These are phyloP conservation scores for Irpex lacteus DNA, from an alignment of 1,284 basidiomycete genomes.

Conservation along the genomic window DNA sequence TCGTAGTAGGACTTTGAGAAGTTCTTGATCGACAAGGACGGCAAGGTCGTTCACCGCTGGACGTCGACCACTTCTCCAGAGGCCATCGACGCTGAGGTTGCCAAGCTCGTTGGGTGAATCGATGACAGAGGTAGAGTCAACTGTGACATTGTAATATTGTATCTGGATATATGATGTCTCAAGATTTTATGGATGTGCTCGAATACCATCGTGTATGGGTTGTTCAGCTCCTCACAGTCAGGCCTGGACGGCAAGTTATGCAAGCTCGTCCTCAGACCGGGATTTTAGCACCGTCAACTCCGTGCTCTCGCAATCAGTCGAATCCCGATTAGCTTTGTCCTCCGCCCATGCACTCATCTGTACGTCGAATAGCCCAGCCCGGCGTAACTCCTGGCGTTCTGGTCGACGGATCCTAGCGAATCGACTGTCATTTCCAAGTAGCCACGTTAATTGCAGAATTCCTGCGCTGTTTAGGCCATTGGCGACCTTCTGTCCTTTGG, in stretches of 20 bases:
- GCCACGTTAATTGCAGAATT: slow-evolving; percentile 1
- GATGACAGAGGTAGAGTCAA: neutral
- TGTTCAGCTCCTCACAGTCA: too few relatives aligned
- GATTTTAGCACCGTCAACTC: too few relatives aligned
- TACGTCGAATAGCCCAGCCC: neutral
- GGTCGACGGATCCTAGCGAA: neutral
- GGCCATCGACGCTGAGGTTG: slow-evolving; percentile 62
- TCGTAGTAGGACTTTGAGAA: slow-evolving; percentile 80
- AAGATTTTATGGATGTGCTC: neutral
- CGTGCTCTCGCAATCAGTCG: too few relatives aligned
- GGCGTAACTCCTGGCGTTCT: neutral
- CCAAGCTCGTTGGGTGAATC: slow-evolving; percentile 35
- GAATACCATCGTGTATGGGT: neutral
- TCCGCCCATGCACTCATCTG: neutral
- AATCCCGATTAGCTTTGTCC: neutral
- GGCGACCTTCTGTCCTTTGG: neutral
- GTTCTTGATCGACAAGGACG: slow-evolving; percentile 68
- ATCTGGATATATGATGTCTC: neutral
- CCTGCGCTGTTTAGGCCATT: neutral
- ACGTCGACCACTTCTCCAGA: slow-evolving; percentile 76
- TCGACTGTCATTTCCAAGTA: neutral
- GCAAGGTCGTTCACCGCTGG: slow-evolving; percentile 77
- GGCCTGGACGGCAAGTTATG: too few relatives aligned
- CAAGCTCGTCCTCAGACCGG: too few relatives aligned
- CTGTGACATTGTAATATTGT: slow-evolving; percentile 3